Percentiles rank a stretch among this genome's conserved stretches.
Conservation (phyloP, 192 early-diverging fungal species). For the Coemansia sp. region DNA sequence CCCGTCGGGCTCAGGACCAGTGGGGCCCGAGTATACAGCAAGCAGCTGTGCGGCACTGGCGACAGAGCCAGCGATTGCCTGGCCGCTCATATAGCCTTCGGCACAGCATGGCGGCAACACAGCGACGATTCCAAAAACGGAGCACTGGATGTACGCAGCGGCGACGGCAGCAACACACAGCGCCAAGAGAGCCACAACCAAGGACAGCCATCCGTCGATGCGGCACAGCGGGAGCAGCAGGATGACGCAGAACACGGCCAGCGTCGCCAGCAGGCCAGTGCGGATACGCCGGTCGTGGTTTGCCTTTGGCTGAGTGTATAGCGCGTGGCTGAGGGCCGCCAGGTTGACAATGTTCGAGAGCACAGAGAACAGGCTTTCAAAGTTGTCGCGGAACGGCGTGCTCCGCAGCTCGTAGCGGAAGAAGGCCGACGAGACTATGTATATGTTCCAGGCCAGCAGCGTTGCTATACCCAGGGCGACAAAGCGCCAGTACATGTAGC, state of each 20-base stretch:
- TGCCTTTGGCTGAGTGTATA: conserved; percentile 48
- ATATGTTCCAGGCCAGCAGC: conserved; percentile 78
- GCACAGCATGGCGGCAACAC: conserved; percentile 63
- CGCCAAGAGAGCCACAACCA: conserved; percentile 55
- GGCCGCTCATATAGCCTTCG: conserved; percentile 71
- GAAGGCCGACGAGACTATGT: conserved; percentile 72
- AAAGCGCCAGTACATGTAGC: conserved; percentile 56
- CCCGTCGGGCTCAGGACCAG: background rate
- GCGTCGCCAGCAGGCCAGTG: conserved; percentile 48
- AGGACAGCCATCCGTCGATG: conserved; percentile 32
- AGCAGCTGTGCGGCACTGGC: conserved; percentile 65
- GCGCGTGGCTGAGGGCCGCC: conserved; percentile 52
- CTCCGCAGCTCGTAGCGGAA: conserved; percentile 61
- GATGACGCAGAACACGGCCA: conserved; percentile 53
- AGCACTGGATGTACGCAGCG: conserved; percentile 67
- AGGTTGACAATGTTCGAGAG: conserved; percentile 62
- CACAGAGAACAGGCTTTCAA: conserved; percentile 74
- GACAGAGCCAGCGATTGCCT: conserved; percentile 65
- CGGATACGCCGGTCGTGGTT: conserved; percentile 41
- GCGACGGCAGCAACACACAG: conserved; percentile 57
- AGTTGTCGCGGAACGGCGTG: conserved; percentile 63
- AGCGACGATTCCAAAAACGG: conserved; percentile 67
- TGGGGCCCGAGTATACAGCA: conserved; percentile 28
- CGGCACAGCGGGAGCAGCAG: conserved; percentile 59
- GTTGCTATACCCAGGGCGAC: conserved; percentile 68